Conservation (phyloP, 495 filamentous ascomycete genomes). For the Neurospora discreta region DNA sequence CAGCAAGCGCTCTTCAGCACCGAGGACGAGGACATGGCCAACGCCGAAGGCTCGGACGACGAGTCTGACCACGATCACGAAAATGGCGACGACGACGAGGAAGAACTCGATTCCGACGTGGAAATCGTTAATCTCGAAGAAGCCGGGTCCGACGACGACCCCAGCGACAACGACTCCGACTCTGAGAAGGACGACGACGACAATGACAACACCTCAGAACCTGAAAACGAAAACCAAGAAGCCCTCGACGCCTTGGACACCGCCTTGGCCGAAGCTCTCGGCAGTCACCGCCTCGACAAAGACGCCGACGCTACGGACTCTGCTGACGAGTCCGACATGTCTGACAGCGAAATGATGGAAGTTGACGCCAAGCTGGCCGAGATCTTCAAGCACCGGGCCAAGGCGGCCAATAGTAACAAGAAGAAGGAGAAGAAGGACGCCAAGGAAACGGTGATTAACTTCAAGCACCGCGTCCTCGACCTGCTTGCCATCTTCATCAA, state of each 20-base stretch:
- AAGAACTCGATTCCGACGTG: conserved; percentile 34
- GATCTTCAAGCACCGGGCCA: conserved; percentile 65
- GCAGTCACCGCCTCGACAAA: conserved; percentile 46
- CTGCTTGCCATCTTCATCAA: conserved; percentile 78
- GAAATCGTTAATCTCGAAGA: conserved; percentile 32
- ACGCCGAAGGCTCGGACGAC: conserved; percentile 30
- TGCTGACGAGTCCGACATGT: conserved; percentile 65
- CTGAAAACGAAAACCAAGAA: conserved; percentile 37
- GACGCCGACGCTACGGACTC: conserved; percentile 37
- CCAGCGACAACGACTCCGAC: conserved; percentile 23
- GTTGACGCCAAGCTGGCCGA: conserved; percentile 70
- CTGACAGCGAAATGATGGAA: conserved; percentile 90
- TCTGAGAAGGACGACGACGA: conserved; percentile 22
- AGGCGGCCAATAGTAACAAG: conserved; percentile 37
- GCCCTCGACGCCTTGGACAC: conserved; percentile 56
- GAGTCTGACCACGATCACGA: conserved; percentile 20
- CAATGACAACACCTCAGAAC: neutral
- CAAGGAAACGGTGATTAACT: conserved; percentile 80
- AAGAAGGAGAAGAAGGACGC: conserved; percentile 78
- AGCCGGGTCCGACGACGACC: conserved; percentile 30
- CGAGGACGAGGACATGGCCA: conserved; percentile 47
- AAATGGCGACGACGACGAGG: conserved; percentile 5
- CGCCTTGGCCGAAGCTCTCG: conserved; percentile 64
- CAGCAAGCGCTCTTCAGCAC: conserved; percentile 77
- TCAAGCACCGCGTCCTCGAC: conserved; percentile 89